Percentiles rank a stretch among this genome's conserved stretches.
phyloP scores from a whole-genome alignment of 345 rosid species.

The Corchorus olitorius region DNA sequence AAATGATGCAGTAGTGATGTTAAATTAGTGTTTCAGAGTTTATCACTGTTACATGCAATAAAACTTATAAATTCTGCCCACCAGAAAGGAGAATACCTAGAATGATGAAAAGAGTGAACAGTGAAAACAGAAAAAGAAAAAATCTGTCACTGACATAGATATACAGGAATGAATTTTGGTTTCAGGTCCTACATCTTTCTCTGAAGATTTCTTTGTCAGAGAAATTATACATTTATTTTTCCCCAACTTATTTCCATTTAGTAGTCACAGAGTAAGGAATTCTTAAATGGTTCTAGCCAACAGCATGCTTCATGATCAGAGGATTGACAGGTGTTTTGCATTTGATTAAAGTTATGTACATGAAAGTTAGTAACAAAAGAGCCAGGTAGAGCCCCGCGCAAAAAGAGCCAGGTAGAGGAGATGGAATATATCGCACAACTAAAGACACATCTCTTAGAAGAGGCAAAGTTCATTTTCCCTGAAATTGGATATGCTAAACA shows the following conservation, averaged over 20 bases:
- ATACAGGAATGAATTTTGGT: neutral
- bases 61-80: neutral
- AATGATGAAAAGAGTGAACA: neutral
- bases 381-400: neutral
- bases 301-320: neutral
- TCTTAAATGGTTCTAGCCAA: neutral
- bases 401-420: neutral
- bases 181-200: neutral
- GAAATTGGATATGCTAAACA: neutral
- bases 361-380: neutral
- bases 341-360: neutral
- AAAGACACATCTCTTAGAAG: neutral
- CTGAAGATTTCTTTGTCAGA: neutral
- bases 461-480: neutral
- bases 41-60: neutral
- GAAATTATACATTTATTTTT: neutral
- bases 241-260: neutral
- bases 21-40: neutral
- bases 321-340: neutral
- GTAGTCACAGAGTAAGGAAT: neutral
- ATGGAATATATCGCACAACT: neutral
- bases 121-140: neutral
- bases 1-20: neutral
- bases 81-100: neutral
- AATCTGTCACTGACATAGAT: neutral